phyloP scores from a whole-genome alignment of 768 basidiomycete genomes.

The Mycena alexandri region DNA sequence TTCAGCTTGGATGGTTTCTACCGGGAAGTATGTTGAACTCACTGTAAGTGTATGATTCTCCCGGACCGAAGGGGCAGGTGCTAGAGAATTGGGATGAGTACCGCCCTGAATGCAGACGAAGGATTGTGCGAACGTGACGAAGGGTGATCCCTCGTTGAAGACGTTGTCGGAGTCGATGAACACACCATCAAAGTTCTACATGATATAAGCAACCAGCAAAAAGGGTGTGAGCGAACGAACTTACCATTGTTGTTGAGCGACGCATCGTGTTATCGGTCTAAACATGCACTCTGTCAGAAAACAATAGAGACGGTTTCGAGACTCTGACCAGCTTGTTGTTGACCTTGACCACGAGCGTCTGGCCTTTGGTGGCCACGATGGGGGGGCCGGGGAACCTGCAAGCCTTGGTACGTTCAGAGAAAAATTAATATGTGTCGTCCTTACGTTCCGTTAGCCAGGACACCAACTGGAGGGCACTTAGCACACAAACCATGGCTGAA shows the following conservation, averaged over 20 bases:
- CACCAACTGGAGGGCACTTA: background rate
- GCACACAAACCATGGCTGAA: background rate
- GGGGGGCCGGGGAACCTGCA: conserved; percentile 29
- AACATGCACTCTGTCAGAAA: background rate
- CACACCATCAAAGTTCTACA: conserved; percentile 27
- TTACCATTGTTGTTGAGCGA: conserved; percentile 20
- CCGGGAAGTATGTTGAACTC: background rate
- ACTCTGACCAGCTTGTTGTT: conserved; percentile 30
- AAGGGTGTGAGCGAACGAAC: conserved; percentile 3
- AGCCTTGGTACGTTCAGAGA: conserved; percentile 3
- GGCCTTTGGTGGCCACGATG: conserved; percentile 27
- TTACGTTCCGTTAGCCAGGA: conserved; percentile 29
- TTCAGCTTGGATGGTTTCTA: background rate
- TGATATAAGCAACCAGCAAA: background rate
- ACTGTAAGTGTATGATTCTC: conserved; percentile 30
- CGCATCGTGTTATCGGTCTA: conserved; percentile 31
- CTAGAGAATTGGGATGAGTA: conserved; percentile 2
- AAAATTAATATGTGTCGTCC: background rate
- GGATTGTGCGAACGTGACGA: conserved; percentile 11
- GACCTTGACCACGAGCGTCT: conserved; percentile 23
- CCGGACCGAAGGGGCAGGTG: conserved; percentile 26
- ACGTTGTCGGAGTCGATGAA: conserved; percentile 17
- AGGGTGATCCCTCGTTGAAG: conserved; percentile 27
- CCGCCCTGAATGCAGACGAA: background rate
- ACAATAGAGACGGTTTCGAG: background rate